Base-by-base conservation (phyloP, 768 basidiomycete species). In the Macrolepiota dolichaula region DNA sequence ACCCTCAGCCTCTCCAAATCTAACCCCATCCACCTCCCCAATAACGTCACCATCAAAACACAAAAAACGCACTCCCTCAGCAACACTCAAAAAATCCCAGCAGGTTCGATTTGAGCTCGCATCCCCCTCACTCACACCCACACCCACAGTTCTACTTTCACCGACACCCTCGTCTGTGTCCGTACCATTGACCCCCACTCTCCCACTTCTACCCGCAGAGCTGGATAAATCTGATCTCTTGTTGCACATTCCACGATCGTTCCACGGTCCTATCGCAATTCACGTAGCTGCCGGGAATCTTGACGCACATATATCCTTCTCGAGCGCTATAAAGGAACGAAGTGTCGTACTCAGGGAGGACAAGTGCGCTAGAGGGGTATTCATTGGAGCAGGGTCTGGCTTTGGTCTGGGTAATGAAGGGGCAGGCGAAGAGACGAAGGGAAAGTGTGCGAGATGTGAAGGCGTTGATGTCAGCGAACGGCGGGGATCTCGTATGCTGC, bases 181-280 rank as follows among this genome's bases (percentile, higher is more conserved):
- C 22, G 36, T 27, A 10, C 46, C 25, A 19, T 32, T 50, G 29
- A 27, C 62, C 13, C 12, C 47, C 25, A 10, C 42, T 63, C 55
- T 51, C 4, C 54, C 57, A 6, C 61, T 37, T 6, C 24, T 3
- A 11, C n/a, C 5, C 10, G 17, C 36, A 4, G 6, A 19, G 9
- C 13, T 57, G 24, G 40, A 58, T 19, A 58, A 42, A 3, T 52
- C 40, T 9, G 29, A 36, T 27, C 51, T 51, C 3, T 7, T 42
- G 38, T 68, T 82, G 7, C 72, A 76, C 38, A 70, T 82, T 12
- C 81, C 81, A 25, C 69, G 69, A 17, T 76, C 79, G 9, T 79
- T 80, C 68, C 74, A 71, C 47, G 81, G 80, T 0, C 74, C 77
- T 2, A 65, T 79, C 17, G 74, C 72, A 0, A 66, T 80, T 24